These are phyloP conservation scores for Saturnispora serradocipensis DNA, from an alignment of 805 yeast species.

Conservation along the genomic window DNA sequence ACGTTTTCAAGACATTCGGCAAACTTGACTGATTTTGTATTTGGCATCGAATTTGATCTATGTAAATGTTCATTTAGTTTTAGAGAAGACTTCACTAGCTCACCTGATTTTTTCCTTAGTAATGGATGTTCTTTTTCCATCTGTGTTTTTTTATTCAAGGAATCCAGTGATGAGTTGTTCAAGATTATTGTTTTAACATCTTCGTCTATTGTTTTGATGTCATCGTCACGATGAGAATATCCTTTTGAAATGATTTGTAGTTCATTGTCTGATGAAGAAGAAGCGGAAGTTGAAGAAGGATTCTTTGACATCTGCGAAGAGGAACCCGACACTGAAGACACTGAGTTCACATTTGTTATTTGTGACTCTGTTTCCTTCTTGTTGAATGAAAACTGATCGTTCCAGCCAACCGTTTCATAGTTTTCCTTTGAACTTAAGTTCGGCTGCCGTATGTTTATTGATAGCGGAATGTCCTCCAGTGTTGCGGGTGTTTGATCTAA, in stretches of 20 bases:
- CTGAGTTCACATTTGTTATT: background rate
- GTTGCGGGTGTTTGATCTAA: constrained; percentile 12
- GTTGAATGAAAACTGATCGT: background rate
- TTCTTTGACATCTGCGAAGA: constrained; percentile 15
- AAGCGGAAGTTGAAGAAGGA: constrained; percentile 22
- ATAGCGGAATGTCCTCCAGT: background rate
- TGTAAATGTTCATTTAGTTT: constrained; percentile 33
- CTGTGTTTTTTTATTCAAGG: background rate
- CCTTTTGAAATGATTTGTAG: background rate
- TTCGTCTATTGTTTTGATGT: background rate
- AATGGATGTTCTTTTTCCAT: constrained; percentile 14
- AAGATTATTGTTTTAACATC: background rate
- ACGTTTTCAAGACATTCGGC: constrained; percentile 52
- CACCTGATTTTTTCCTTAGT: constrained; percentile 46
- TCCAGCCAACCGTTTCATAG: background rate
- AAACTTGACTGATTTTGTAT: constrained; percentile 52
- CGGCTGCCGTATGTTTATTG: background rate
- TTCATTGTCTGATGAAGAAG: constrained; percentile 15
- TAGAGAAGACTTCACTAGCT: constrained; percentile 37
- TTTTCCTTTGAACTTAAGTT: background rate
- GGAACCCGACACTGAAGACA: background rate
- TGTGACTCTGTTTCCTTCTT: background rate
- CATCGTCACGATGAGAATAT: background rate
- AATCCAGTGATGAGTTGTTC: background rate
- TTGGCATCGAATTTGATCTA: constrained; percentile 42